These are phyloP conservation scores for Spergularia bocconei DNA, from an alignment of 148 eudicot species.

Conservation along the genomic window DNA sequence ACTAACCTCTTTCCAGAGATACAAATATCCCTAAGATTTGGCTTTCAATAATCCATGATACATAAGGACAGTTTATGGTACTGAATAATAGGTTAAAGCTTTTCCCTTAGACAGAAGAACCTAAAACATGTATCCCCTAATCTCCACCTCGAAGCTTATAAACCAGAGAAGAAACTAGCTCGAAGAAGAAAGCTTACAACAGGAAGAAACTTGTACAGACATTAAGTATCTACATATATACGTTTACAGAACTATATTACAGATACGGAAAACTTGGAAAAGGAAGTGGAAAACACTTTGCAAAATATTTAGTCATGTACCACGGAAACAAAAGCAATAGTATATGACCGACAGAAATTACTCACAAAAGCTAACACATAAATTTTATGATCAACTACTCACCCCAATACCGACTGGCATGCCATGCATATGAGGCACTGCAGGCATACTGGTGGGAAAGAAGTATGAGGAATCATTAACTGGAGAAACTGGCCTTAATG, in stretches of 20 bases:
- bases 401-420: constrained; percentile 94
- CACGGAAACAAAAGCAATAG: too few relatives aligned
- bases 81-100: background rate
- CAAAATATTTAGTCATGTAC: too few relatives aligned
- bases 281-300: too few relatives aligned
- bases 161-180: background rate
- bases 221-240: too few relatives aligned
- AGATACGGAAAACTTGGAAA: too few relatives aligned
- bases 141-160: background rate
- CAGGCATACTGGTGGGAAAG: constrained; percentile 51
- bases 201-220: background rate
- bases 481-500: constrained; percentile 82
- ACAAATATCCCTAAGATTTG: too few relatives aligned
- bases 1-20: too few relatives aligned
- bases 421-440: constrained; percentile 75
- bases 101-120: background rate
- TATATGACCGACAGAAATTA: background rate
- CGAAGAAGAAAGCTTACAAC: background rate
- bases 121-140: background rate
- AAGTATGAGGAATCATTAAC: constrained; percentile 76
- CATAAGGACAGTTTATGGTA: too few relatives aligned
- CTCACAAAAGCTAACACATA: background rate
- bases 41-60: too few relatives aligned
- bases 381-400: constrained; percentile 33
- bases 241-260: too few relatives aligned